Evolutionary conservation across 2,329 filamentous ascomycete genomes (phyloP).

Genomic region (Podosphaera xanthii): DNA sequence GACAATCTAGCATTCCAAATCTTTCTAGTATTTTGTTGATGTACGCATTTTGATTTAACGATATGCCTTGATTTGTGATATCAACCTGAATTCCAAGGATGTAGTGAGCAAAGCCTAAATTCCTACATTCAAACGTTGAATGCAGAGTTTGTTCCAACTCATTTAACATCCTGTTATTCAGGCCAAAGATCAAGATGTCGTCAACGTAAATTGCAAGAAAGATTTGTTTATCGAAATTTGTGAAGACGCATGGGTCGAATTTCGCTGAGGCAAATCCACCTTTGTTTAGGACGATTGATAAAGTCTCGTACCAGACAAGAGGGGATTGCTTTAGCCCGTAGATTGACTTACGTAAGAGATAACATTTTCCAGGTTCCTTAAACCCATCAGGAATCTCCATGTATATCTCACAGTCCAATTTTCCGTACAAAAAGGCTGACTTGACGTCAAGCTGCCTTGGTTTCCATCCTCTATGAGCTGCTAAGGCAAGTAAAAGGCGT

Average conservation of each 20-base stretch:
- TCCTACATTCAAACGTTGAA: background rate
- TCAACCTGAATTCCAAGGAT: background rate
- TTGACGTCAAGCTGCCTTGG: background rate
- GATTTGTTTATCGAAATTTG: too few species aligned
- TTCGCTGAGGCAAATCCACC: too few species aligned
- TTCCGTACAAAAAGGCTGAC: background rate
- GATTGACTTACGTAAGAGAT: too few species aligned
- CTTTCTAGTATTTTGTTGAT: background rate
- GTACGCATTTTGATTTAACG: background rate
- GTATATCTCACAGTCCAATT: background rate
- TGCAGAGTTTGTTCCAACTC: background rate
- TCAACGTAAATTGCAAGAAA: too few species aligned
- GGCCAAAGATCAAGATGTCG: background rate
- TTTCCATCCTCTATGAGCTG: background rate
- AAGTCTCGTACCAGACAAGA: background rate
- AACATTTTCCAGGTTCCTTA: background rate
- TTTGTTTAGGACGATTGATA: background rate
- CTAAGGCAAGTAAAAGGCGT: conserved; percentile 1
- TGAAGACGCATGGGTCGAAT: too few species aligned
- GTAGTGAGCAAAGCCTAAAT: background rate
- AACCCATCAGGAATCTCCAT: background rate
- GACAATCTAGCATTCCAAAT: background rate
- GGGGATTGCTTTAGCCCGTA: background rate
- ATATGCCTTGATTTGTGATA: background rate
- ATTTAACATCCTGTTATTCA: background rate